Percentiles rank a stretch among this genome's conserved stretches.
Evolutionary conservation across 495 filamentous ascomycete species (phyloP).

Genomic region (Penicillium steckii): DNA sequence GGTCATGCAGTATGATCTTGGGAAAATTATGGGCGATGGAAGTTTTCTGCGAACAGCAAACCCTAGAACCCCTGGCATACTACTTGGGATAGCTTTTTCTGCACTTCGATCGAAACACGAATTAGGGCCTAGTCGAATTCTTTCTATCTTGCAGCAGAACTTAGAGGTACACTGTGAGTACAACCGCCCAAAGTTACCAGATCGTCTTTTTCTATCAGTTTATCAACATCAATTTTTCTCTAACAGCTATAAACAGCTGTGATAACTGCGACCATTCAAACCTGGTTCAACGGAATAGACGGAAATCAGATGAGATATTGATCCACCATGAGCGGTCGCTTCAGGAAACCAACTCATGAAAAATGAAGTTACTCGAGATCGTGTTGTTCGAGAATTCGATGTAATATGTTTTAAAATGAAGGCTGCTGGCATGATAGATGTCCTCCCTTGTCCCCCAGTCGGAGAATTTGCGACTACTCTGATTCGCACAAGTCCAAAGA

Average conservation of each 20-base stretch:
- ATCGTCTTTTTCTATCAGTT: not conserved
- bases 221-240: not conserved
- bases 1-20: constrained; percentile 44
- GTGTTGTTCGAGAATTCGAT: not conserved
- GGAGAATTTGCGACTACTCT: not conserved
- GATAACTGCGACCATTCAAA: not conserved
- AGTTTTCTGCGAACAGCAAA: constrained; percentile 17
- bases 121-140: not conserved
- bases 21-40: constrained; percentile 27
- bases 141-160: not conserved
- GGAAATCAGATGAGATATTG: not conserved
- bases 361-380: not conserved
- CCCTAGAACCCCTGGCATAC: constrained; percentile 5
- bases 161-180: not conserved
- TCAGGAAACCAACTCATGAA: not conserved
- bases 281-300: not conserved
- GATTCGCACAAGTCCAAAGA: not conserved
- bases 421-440: not conserved
- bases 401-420: not conserved
- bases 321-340: not conserved
- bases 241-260: not conserved
- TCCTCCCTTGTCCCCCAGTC: not conserved
- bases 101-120: not conserved
- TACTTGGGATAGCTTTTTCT: constrained; percentile 16
- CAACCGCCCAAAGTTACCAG: not conserved